Evolutionary conservation across 2,329 filamentous ascomycete genomes (phyloP), one percentile per base, ranked within the genome.

Genomic region (Didymella sp.): DNA sequence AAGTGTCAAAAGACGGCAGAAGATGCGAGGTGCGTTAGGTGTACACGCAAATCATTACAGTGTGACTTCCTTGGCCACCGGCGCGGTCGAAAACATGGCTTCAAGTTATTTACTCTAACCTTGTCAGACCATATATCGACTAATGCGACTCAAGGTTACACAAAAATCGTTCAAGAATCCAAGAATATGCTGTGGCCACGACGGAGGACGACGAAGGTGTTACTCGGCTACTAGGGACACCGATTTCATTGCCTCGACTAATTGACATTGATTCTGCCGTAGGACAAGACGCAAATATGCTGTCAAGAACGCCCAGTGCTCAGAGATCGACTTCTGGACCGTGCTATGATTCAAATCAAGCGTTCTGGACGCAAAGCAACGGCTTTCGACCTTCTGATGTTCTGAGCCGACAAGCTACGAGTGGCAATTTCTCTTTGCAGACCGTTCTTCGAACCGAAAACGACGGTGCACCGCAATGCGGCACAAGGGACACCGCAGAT

Each of bases 71-170:
- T 37, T n/a, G 27, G 17, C 21, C 45, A 56, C 17, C 28, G 52
- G 3, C 44, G 52, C n/a, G 52, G 52, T 19, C 45, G 52, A 35
- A 56, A 56, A 12, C 28, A 27, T 15, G 52, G 52, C 45, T 44
- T 42, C 38, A 49, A 43, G 43, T 37, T 37, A 7, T 25, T 43
- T 24, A 40, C 11, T 30, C 24, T 6, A 8, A 7, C 7, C 4
- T 9, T 2, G 1, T 1, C 21, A 6, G 19, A 15, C 4, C 2
- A 15, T 5, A 19, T 27, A 3, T 3, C 7, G 4, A 33, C 46
- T 49, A 17, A 49, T 25, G n/a, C 19, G 33, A 13, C 1, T n/a
- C 4, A 49, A 49, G 46, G 9, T 15, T 49, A 12, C 24, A 31
- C 1, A 41, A 11, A 31, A 9, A 17, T n/a, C 6, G 11, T n/a